Evolutionary conservation across 2,329 filamentous ascomycete genomes (phyloP), one percentile per base, ranked within the genome.

Genomic region (Cercospora sesami): DNA sequence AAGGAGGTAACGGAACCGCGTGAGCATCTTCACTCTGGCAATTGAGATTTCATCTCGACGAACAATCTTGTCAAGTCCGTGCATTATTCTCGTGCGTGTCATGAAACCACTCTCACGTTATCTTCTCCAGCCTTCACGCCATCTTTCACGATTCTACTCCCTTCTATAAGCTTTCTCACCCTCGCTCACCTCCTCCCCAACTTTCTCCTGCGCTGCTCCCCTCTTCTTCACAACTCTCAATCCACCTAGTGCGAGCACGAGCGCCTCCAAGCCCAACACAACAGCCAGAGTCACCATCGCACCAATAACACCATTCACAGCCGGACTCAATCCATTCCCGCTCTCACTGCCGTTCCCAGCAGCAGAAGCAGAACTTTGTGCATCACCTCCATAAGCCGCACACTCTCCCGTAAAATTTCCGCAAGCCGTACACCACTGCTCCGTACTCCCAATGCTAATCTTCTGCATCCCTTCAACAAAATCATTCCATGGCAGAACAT

Each of bases 301-400:
- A 39, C 89, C 89, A 75, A 96, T 93, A 5, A 94, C 92, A 62
- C 93, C 92, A 0, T 91, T 92, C n/a, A 94, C 88, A 5, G 87
- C 85, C 42, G 84, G 87, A 61, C 89, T 90, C 30, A 96, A 83
- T 8, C 86, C 85, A 64, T 78, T 79, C 5, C 75, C 73, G 14
- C 68, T 63, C 3, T n/a, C 55, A 9, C 68, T 75, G 12, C 72
- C 69, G 36, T 72, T 69, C 18, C 77, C 76, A 45, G 73, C 75
- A 23, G 73, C 66, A 21, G 71, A 70, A 1, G 78, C 26, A 72
- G 12, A 30, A 60, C 33, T 5, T 72, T 14, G n/a, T 2, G 36
- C n/a, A 7, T 39, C 26, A 21, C 58, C 30, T 3, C 53, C 59
- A 63, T 80, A 82, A 18, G 80, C 79, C 6, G 88, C 87, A 76